These are phyloP conservation scores for Rhodotorula sp. DNA, from an alignment of 1,284 basidiomycete species.

Conservation along the genomic window DNA sequence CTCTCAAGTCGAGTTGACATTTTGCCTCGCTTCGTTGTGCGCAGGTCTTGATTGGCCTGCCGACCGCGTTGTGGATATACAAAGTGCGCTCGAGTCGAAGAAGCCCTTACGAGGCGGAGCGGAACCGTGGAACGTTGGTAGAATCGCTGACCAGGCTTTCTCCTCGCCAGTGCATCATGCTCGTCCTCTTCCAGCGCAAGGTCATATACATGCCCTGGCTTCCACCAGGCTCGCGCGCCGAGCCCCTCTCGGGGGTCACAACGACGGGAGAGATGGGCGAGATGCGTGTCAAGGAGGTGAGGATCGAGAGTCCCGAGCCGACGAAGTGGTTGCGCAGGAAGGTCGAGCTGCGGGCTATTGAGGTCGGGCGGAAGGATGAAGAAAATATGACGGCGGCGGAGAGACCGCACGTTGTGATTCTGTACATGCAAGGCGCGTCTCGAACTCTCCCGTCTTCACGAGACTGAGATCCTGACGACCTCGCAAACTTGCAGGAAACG, in stretches of 20 bases:
- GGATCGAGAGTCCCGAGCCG: conserved; percentile 41
- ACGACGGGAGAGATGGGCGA: conserved; percentile 37
- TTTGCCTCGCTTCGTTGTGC: too few species aligned
- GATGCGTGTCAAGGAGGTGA: conserved; percentile 46
- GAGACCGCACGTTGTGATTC: conserved; percentile 45
- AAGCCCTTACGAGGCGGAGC: neutral
- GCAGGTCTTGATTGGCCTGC: conserved; percentile 50
- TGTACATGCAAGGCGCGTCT: conserved; percentile 53
- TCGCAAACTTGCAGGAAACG: conserved; percentile 52
- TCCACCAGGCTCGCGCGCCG: conserved; percentile 53
- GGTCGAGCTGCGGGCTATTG: conserved; percentile 46
- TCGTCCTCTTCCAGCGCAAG: conserved; percentile 57
- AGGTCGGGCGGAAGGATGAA: conserved; percentile 32
- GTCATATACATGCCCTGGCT: conserved; percentile 60
- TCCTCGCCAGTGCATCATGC: conserved; percentile 54
- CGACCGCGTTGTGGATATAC: conserved; percentile 54
- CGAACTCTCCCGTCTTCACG: too few species aligned
- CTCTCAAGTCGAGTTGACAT: too few species aligned
- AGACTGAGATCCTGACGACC: neutral
- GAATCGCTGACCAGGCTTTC: neutral
- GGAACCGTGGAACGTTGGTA: too few species aligned
- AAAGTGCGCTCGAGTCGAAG: conserved; percentile 49
- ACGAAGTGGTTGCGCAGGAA: conserved; percentile 18
- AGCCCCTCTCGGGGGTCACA: conserved; percentile 47
- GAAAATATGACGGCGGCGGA: conserved; percentile 2